Base-by-base conservation (phyloP, 1,284 basidiomycete genomes). In the Trametes sp. region DNA sequence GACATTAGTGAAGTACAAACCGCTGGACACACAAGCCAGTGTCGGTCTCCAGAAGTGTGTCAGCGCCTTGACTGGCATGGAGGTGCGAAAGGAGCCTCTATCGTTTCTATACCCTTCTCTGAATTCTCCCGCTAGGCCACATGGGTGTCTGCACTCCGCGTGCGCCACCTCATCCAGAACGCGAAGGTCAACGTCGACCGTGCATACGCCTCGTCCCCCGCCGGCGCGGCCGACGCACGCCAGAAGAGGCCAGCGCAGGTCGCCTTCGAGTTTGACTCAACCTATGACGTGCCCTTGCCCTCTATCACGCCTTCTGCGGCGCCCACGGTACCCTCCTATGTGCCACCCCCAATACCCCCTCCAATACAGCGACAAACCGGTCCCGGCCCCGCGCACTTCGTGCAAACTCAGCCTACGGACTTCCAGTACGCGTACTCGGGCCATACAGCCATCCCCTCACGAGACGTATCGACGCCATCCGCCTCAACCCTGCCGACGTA, bases 61-160 rank as follows among this genome's bases (percentile, higher is more conserved):
- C 76, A 73, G 78, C 52, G 87, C 86, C 24, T 76, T 93, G 48
- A 85, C 87, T 68, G 87, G 87, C 50, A 88, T 95, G 87, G 85
- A 87, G 78, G 90, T 93, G 66, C 53, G 69, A 11, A 13, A 7
- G 11, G 2, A 23, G 28, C 21, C n/a, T n/a, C n/a, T n/a, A n/a
- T n/a, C n/a, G 11, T 16, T 7, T 26, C 44, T 16, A 1, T n/a
- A 0, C 16, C 73, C 57, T 54, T 28, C 56, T 53, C 42, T 38
- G 33, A 68, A 45, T 57, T 62, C 79, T 52, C 79, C 1, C 38
- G 57, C 21, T 59, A 82, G 75, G 69, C 75, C 33, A 74, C 78
- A 6, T 95, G 93, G 93, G 89, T 90, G 4, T 87, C 84, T 68
- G 91, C 92, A 10, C 78, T 81, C 19, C 84, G 92, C 33, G 86